Evolutionary conservation across 345 rosid genomes (phyloP), one percentile per base, ranked within the genome.

Genomic region (Bruguiera parviflora): DNA sequence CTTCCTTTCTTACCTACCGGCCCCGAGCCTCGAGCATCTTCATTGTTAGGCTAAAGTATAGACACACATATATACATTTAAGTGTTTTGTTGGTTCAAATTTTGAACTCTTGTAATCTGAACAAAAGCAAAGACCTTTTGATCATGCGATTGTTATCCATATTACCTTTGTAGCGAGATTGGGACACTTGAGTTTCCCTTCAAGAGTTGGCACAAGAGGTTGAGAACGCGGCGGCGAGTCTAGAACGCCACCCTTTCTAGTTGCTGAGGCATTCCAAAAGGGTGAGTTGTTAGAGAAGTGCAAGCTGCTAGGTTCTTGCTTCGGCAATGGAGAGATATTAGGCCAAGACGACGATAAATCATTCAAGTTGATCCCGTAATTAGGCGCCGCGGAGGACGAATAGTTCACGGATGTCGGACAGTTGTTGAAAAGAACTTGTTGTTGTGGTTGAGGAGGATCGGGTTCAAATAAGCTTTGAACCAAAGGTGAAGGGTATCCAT

Each of bases 151-250:
- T 57, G 5, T 29, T 35, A 49, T 52, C 59, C 25, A 28, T 16
- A 3, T 74, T 68, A 68, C 73, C 73, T 63, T 68, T 8, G 29
- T 22, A 2, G 74, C 58, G 22, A 73, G 74, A 59, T 25, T 75
- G 65, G 78, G 60, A 63, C 77, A 63, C 37, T 20, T 75, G 61
- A 74, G 75, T 80, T 81, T 81, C 67, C 83, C 82, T 21, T 80
- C 79, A 51, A 77, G 68, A 72, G 29, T 25, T 4, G 66, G 73
- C 15, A n/a, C 6, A 51, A 63, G 69, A 64, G 58, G 51, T 8
- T 72, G 80, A 46, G 80, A 39, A n/a, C 19, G 79, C 27, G 22
- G 76, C 33, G 24, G 64, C 0, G 52, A 67, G 58, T 55, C 21
- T 58, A 47, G 59, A 24, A 64, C 37, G 52, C 53, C 58, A 13